Evolutionary conservation across 139 green algal genomes (phyloP), one percentile per base, ranked within the genome.

Genomic region (Volvox africanus): DNA sequence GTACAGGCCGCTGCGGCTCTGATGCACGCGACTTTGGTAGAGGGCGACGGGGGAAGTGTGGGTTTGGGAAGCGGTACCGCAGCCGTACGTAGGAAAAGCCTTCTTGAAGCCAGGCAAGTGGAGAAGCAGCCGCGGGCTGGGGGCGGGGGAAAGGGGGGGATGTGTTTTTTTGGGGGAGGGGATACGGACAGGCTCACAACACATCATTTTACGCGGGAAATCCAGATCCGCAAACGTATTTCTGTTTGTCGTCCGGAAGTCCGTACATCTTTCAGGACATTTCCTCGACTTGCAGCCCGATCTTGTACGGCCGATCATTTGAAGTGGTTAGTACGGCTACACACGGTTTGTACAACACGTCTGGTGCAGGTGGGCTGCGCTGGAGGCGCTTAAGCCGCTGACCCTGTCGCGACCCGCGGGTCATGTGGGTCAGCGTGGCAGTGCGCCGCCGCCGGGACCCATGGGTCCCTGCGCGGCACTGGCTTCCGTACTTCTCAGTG

Each of bases 341-440:
- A 55, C 44, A 55, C 44, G 44, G 44, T 55, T 55, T 55, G 44
- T 36, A 33, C 73, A 9, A 82, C 28, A 3, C 26, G 80, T 87
- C 61, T 55, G 44, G 44, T 76, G 62, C 91, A 89, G 85, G 86
- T 93, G 91, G 91, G 91, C 91, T 12, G 91, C 91, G 0, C 65
- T 65, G 16, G 69, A 80, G 78, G 77, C 80, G 19, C 37, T 86
- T 13, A 85, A 67, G 26, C 36, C 80, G 80, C 44, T 91, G 69
- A 91, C 28, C 87, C 32, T n/a, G 33, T 9, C 78, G 1, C 61
- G 87, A 19, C 87, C 87, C 18, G 77, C 77, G 9, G 87, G 62
- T 0, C 71, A 28, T 13, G 11, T 89, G 50, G 86, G 86, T 26
- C 71, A 28, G 0, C 73, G 73, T 9, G 68, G 73, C 73, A n/a